Conservation (phyloP, 805 yeast genomes). For the Cyberlindnera sargentensis region DNA sequence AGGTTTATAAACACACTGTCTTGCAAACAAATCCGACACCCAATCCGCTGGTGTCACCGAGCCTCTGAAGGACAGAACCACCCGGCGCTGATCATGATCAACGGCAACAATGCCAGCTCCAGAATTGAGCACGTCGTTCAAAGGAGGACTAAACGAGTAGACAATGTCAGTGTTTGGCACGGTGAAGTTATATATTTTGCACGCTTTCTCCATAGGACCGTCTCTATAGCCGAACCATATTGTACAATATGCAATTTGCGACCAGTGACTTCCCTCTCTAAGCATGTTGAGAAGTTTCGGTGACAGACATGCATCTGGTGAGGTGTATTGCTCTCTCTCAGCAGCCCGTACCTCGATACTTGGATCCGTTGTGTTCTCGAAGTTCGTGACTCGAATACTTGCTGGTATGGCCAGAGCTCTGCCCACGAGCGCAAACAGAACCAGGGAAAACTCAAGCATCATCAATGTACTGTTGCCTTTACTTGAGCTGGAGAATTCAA, state of each 20-base stretch:
- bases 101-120: constrained; percentile 52
- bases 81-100: constrained; percentile 35
- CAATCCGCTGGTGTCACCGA: constrained; percentile 56
- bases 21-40: constrained; percentile 46
- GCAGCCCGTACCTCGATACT: too few species aligned
- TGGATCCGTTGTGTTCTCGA: too few species aligned
- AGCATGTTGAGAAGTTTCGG: background rate
- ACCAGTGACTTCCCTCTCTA: constrained; percentile 4
- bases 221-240: background rate
- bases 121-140: constrained; percentile 29
- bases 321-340: constrained; percentile 2
- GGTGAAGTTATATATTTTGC: constrained; percentile 6
- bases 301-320: background rate
- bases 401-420: too few species aligned
- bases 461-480: too few species aligned
- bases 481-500: too few species aligned
- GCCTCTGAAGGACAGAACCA: constrained; percentile 56
- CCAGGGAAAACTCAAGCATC: too few species aligned
- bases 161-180: constrained; percentile 4
- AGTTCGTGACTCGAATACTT: too few species aligned
- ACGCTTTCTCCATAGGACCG: constrained; percentile 5
- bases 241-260: constrained; percentile 14
- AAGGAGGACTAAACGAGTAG: constrained; percentile 8
- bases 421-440: too few species aligned
- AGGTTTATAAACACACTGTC: constrained; percentile 44